These are phyloP conservation scores for Diaporthe vexans DNA, from an alignment of 2,329 filamentous ascomycete species.

Conservation along the genomic window DNA sequence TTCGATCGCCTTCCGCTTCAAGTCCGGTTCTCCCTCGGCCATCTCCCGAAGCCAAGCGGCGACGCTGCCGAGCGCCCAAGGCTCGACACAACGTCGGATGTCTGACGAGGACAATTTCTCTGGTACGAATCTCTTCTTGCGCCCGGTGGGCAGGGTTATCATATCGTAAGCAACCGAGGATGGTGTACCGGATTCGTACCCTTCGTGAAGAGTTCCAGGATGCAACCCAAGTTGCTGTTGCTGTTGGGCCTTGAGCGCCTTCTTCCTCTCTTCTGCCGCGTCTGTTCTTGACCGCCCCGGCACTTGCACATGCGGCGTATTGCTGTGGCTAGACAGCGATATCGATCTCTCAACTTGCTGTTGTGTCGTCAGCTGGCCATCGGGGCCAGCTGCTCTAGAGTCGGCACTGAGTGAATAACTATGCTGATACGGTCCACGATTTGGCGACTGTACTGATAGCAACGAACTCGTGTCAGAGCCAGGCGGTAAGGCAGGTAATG, in stretches of 20 bases:
- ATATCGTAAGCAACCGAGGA: conserved; percentile 80
- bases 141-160: conserved; percentile 83
- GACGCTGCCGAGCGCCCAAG: conserved; percentile 93
- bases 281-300: conserved; percentile 96
- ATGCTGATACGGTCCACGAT: conserved; percentile 63
- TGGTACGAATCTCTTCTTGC: conserved; percentile 87
- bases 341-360: conserved; percentile 77
- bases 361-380: conserved; percentile 60
- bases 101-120: conserved; percentile 85
- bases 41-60: conserved; percentile 89
- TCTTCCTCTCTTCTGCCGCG: conserved; percentile 79
- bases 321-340: conserved; percentile 86
- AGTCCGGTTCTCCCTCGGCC: conserved; percentile 90
- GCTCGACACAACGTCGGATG: conserved; percentile 87
- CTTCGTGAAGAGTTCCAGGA: conserved; percentile 66
- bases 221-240: conserved; percentile 67
- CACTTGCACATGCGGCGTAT: conserved; percentile 81
- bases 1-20: conserved; percentile 86
- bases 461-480: conserved; percentile 73
- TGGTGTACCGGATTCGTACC: conserved; percentile 68
- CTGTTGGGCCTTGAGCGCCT: conserved; percentile 62
- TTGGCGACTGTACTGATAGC: conserved; percentile 61
- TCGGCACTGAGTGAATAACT: conserved; percentile 64
- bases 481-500: conserved; percentile 72
- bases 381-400: conserved; percentile 61